Conservation (phyloP, 1,284 basidiomycete species). For the Apiotrichum veenhuisii region DNA sequence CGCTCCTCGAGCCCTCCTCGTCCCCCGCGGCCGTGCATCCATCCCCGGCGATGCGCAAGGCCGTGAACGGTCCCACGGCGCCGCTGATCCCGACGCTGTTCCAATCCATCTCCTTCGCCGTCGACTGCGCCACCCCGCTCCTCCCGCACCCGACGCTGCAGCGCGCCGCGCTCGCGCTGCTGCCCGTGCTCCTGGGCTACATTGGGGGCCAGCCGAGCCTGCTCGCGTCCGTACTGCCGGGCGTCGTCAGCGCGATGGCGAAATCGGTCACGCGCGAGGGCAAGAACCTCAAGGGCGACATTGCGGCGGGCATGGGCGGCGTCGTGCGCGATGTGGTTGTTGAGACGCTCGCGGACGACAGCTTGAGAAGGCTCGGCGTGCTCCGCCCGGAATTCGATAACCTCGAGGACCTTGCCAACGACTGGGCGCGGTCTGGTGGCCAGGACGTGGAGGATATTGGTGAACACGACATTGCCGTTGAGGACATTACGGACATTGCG, state of each 20-base stretch:
- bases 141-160: conserved; percentile 63
- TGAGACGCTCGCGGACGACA: conserved; percentile 57
- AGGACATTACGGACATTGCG: neutral
- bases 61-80: conserved; percentile 47
- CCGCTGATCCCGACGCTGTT: conserved; percentile 70
- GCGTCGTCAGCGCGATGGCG: conserved; percentile 68
- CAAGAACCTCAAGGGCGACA: conserved; percentile 45
- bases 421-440: conserved; percentile 24
- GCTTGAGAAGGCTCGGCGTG: conserved; percentile 59
- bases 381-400: conserved; percentile 54
- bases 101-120: conserved; percentile 69
- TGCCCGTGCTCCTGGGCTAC: conserved; percentile 62
- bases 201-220: conserved; percentile 59
- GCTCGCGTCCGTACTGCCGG: conserved; percentile 66
- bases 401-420: conserved; percentile 37
- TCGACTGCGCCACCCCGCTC: conserved; percentile 54
- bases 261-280: conserved; percentile 55
- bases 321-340: conserved; percentile 54
- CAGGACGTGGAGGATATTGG: neutral
- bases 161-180: conserved; percentile 59
- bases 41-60: conserved; percentile 55
- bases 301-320: conserved; percentile 57
- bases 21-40: conserved; percentile 43
- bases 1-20: conserved; percentile 26
- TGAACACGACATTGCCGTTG: neutral